Base-by-base conservation (phyloP, 129 eudicot genomes). In the Tanacetum coccineum region DNA sequence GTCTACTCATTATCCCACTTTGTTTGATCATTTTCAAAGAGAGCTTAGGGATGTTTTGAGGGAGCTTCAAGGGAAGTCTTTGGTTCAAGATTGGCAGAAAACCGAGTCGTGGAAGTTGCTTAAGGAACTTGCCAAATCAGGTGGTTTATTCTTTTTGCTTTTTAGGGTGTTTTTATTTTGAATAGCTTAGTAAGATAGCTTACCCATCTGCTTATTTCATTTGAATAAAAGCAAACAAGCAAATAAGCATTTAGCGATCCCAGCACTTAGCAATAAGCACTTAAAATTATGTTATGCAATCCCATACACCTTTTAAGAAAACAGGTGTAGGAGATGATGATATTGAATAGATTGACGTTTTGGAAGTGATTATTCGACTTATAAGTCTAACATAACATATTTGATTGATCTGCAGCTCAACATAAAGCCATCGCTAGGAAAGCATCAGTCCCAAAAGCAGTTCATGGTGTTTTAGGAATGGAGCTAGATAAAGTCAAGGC, bases 11-110 rank as follows among this genome's bases (percentile, higher is more conserved):
- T 91, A 91, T 68, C 94, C 98, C 30, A 91, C 98, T 21, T 79
- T 91, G 12, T 85, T 91, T 70, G 98, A 91, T 54, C 90, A 91
- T 65, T 91, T 91, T 67, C 98, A 91, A 82, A 76, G 98, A 64
- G 98, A 91, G 79, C 85, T 91, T 9, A 81, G 96, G 62, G 96
- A 91, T 21, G 88, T 81, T 4, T 71, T 91, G 4, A 92, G 81
- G 79, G 66, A 84, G 12, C 83, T 85, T 50, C 85, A 83, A 68
- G 62, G 59, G 21, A 70, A 81, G 13, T 66, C 74, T 3, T 62
- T 80, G 49, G 47, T 81, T 39, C 60, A 72, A 3, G 55, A 83
- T 47, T 91, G 98, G 98, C 77, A 83, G 30, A 72, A 85, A 53
- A 85, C 98, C 3, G 71, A 85, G 71, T 85, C 95, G 0, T 91